Conservation (phyloP, 495 filamentous ascomycete genomes). For the Penicillium macrosclerotiorum region DNA sequence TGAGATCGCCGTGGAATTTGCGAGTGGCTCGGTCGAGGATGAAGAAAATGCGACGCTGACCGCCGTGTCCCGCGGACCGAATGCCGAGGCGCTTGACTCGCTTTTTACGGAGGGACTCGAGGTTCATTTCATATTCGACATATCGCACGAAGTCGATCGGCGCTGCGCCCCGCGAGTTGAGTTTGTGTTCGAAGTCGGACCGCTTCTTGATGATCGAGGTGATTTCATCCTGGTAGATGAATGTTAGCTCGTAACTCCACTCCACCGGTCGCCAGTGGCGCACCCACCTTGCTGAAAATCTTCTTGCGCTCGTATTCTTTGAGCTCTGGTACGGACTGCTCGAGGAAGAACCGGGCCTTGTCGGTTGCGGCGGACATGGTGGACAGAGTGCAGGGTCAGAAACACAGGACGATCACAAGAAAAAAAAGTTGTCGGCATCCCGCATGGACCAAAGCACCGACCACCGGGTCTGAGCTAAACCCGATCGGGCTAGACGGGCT, state of each 20-base stretch:
- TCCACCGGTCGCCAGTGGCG: neutral
- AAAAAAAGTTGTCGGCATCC: constrained; percentile 42
- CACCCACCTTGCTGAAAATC: constrained; percentile 71
- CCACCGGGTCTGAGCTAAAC: constrained; percentile 14
- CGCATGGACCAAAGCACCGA: constrained; percentile 31
- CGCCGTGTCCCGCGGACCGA: constrained; percentile 58
- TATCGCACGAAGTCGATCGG: constrained; percentile 82
- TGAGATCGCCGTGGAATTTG: constrained; percentile 79
- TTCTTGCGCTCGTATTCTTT: constrained; percentile 84
- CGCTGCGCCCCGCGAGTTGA: constrained; percentile 75
- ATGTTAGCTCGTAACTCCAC: constrained; percentile 6
- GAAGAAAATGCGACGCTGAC: constrained; percentile 80
- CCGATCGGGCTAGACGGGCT: constrained; percentile 19
- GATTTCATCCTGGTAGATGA: constrained; percentile 69
- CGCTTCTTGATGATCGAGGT: constrained; percentile 80
- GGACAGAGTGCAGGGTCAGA: constrained; percentile 12
- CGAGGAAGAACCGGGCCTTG: constrained; percentile 91
- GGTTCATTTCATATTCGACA: constrained; percentile 85
- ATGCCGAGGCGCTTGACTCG: constrained; percentile 76
- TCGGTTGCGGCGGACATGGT: constrained; percentile 82
- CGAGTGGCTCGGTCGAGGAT: constrained; percentile 83
- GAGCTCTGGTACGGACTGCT: constrained; percentile 86
- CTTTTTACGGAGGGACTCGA: constrained; percentile 78
- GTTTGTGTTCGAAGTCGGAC: constrained; percentile 87
- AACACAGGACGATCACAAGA: constrained; percentile 11